Base-by-base conservation (phyloP, 495 filamentous ascomycete genomes). In the Mycothermus thermophilus region DNA sequence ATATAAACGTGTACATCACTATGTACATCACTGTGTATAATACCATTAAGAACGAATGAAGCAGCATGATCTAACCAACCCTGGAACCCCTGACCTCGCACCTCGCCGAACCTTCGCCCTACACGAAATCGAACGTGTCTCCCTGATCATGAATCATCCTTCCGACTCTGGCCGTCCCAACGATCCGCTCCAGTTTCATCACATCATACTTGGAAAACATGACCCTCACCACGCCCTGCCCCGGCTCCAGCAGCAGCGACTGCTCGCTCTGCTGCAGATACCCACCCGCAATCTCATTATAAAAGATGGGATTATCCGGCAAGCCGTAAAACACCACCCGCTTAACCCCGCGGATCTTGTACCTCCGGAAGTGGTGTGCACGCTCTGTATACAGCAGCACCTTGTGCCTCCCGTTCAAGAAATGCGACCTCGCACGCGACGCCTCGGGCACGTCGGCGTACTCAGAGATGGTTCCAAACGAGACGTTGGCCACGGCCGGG, bases 361-460 rank as follows among this genome's bases (percentile, higher is more conserved):
- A 88, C 14, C 92, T 70, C 17, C 82, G 67, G 64, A 96, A 97
- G 54, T 97, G 92, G 59, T 96, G 92, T 12, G 86, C 78, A 18
- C 90, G 77, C 55, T 88, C 87, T 7, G 85, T 86, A 57, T 96
- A 96, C 12, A 97, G 63, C 23, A 97, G 59, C 14, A 95, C 69
- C 23, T 75, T 76, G 46, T 93, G 80, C 18, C 82, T 67, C 4
- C 87, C 88, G 28, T 58, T 77, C 38, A 85, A 55, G 59, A 97
- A 96, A 48, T 95, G 83, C 10, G 80, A 83, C 6, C 88, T 68
- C 13, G 92, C 83, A 13, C 88, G 77, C 18, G 79, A 74, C 26
- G 85, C 75, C 34, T 88, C 83, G 11, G 72, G 65, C 4, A 74
- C 57, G 27, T 78, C 67, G 0, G 83, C 79, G 55, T 97, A 93